Percentiles rank a stretch among this genome's conserved stretches.
These are phyloP conservation scores for Colletotrichum sp. DNA, from an alignment of 2,329 filamentous ascomycete species.

Conservation along the genomic window DNA sequence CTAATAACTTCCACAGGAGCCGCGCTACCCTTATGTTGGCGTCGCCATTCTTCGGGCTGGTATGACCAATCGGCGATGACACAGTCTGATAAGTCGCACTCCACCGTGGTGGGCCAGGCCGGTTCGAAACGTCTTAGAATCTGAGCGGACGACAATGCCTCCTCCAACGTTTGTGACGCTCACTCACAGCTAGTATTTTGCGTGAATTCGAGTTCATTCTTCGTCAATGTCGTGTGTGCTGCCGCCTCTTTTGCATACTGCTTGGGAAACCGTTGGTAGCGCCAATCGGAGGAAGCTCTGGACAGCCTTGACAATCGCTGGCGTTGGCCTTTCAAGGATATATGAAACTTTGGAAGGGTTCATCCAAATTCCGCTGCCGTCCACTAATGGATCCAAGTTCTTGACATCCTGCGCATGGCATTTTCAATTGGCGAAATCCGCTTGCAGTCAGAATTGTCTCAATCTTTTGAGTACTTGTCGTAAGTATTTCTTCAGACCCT, in stretches of 20 bases:
- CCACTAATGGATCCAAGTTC: neutral
- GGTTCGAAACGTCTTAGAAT: neutral
- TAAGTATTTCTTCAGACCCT: neutral
- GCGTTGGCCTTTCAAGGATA: neutral
- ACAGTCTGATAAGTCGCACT: neutral
- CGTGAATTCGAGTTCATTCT: neutral
- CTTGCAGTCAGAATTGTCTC: neutral
- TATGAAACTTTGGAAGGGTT: neutral
- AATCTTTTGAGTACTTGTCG: neutral
- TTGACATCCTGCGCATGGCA: neutral
- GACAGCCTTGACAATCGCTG: neutral
- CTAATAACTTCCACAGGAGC: neutral
- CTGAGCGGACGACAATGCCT: neutral
- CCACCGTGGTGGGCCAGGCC: neutral
- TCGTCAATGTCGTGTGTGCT: neutral
- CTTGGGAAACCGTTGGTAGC: neutral
- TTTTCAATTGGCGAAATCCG: neutral
- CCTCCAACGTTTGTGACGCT: neutral
- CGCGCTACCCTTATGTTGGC: neutral
- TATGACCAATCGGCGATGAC: neutral
- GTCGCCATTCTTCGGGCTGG: neutral
- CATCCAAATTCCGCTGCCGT: neutral
- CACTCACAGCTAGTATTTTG: neutral
- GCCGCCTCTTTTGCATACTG: neutral
- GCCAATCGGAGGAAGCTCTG: neutral